Evolutionary conservation across 2,329 filamentous ascomycete species (phyloP), one percentile per base, ranked within the genome.

Genomic region (Lithohypha guttulata): DNA sequence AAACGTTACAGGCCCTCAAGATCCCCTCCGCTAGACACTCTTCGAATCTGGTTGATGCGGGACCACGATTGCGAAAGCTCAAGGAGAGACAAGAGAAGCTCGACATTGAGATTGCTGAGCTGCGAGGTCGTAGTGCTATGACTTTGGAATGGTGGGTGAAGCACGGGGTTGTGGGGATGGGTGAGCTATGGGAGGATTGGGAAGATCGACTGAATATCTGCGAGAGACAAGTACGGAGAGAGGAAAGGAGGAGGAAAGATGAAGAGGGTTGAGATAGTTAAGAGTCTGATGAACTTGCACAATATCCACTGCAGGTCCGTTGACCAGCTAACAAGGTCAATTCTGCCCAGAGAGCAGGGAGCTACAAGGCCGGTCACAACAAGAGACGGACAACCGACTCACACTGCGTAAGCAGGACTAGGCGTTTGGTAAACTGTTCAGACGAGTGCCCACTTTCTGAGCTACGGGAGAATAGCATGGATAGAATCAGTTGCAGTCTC

Each of bases 101-200:
- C 46, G 58, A 59, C 11, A 46, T 42, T 9, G 54, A 60, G 22
- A 55, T 68, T 9, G 59, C 59, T 5, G 61, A 62, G 37, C 42
- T 69, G 36, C 53, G 64, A 22, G 52, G 59, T 7, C 57, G 62
- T 9, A 65, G 62, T 38, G 64, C 64, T 18, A 57, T 58, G 46
- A 63, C 73, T 17, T 60, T 85, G 43, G 71, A 79, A 48, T 60
- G 66, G 23, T 93, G 84, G 80, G 86, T 89, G 59, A 78, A 86
- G 56, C 64, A 74, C 17, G 75, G 77, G 3, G 68, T 91, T 29
- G 63, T 93, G 33, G 70, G 71, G 8, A 75, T 75, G 49, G 79
- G 79, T 0, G 73, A 77, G 49, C 71, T 73, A 42, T 79, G 85
- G 63, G 80, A 79, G 15, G 75, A 80, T 36, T 76, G 80, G 54